Conservation (phyloP, 2,329 filamentous ascomycete species). For the Colletotrichum sp. region DNA sequence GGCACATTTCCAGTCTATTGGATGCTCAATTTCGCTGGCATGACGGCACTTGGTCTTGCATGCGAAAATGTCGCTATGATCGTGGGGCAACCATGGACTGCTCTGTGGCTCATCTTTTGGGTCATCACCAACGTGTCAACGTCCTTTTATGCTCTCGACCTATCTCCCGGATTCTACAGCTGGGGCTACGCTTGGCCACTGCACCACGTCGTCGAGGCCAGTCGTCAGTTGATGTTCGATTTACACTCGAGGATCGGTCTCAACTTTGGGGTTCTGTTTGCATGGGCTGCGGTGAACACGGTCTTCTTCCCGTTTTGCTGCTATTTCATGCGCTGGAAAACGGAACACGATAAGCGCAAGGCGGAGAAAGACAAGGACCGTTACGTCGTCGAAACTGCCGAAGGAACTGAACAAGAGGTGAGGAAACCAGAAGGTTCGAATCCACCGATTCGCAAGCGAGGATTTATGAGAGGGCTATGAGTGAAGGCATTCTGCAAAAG, state of each 20-base stretch:
- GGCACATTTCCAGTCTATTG: constrained; percentile 67
- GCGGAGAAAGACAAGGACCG: constrained; percentile 28
- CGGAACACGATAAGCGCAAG: constrained; percentile 29
- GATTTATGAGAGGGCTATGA: constrained; percentile 34
- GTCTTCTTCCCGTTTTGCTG: constrained; percentile 56
- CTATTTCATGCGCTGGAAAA: constrained; percentile 47
- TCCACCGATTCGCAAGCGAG: constrained; percentile 32
- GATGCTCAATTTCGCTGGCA: constrained; percentile 68
- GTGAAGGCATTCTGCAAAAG: not conserved
- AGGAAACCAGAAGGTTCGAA: constrained; percentile 29
- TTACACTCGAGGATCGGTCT: constrained; percentile 61
- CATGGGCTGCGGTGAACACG: constrained; percentile 60
- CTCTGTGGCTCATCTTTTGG: constrained; percentile 71
- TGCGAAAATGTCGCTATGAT: constrained; percentile 71
- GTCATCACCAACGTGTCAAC: constrained; percentile 69
- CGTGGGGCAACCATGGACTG: constrained; percentile 62
- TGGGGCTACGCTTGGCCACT: constrained; percentile 71
- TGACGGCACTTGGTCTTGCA: constrained; percentile 66
- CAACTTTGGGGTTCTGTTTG: constrained; percentile 65
- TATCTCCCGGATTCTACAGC: constrained; percentile 62
- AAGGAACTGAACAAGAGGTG: constrained; percentile 28
- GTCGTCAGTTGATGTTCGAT: constrained; percentile 65
- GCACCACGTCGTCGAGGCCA: constrained; percentile 65
- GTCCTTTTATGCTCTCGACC: constrained; percentile 62
- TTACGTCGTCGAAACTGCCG: constrained; percentile 27